Percentiles rank a stretch among this genome's conserved stretches.
Evolutionary conservation across 1,284 basidiomycete genomes (phyloP).

Genomic region (Ustilago tritici): DNA sequence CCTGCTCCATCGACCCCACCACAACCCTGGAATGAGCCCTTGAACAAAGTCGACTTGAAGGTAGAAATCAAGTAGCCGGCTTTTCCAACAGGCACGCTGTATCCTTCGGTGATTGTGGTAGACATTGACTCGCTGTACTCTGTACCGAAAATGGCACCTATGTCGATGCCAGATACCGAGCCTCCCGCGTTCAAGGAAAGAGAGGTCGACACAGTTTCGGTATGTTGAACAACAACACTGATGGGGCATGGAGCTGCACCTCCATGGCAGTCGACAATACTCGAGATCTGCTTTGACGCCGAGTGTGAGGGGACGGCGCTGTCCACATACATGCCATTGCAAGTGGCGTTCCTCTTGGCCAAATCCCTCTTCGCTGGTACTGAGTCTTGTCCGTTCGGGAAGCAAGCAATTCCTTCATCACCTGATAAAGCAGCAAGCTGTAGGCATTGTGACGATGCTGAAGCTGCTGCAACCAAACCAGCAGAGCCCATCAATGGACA

Average conservation of each 20-base stretch:
- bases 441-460: neutral
- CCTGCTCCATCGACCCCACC: neutral
- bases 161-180: neutral
- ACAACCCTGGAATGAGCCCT: constrained; percentile 1
- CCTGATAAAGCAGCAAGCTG: neutral
- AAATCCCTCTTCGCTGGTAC: neutral
- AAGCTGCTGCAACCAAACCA: neutral
- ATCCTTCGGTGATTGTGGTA: constrained; percentile 1
- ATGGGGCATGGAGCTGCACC: neutral
- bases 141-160: neutral
- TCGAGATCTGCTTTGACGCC: neutral
- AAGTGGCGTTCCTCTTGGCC: neutral
- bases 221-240: neutral
- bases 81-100: neutral
- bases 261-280: neutral
- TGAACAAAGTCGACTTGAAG: constrained; percentile 1
- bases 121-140: neutral
- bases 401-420: neutral
- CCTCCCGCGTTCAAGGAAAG: neutral
- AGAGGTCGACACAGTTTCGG: neutral
- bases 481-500: neutral
- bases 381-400: neutral
- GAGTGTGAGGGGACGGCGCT: neutral
- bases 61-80: neutral
- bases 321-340: neutral